Conservation (phyloP, 164 flowering plant species). For the Cinnamomum chago region DNA sequence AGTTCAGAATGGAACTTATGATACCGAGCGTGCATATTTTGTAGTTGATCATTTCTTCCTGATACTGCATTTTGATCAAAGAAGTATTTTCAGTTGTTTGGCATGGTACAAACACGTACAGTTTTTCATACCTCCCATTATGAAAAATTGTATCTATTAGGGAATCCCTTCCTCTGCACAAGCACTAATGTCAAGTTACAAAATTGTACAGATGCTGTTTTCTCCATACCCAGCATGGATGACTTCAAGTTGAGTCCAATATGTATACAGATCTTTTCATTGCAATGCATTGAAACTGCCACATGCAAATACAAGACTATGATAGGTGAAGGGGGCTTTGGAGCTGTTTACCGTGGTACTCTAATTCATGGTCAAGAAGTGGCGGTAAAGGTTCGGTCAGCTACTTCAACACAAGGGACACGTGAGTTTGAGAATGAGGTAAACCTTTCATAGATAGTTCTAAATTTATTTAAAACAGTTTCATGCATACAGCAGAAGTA, state of each 20-base stretch:
- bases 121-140: neutral
- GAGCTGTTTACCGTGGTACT: conserved; percentile 68
- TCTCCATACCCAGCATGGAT: conserved; percentile 48
- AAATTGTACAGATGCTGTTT: conserved; percentile 49
- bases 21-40: neutral
- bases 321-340: conserved; percentile 88
- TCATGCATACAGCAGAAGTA: neutral
- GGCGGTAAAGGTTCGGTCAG: conserved; percentile 79
- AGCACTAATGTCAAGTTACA: neutral
- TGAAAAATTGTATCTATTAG: neutral
- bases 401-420: conserved; percentile 81
- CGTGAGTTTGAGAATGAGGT: conserved; percentile 90
- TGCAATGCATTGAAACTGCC: conserved; percentile 44
- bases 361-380: conserved; percentile 69
- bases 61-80: neutral
- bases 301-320: conserved; percentile 54
- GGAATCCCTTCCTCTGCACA: neutral
- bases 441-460: neutral
- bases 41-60: neutral
- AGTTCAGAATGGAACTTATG: neutral
- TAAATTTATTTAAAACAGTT: neutral
- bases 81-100: neutral
- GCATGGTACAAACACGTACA: neutral
- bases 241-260: conserved; percentile 37
- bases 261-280: conserved; percentile 39